Evolutionary conservation across 2,329 filamentous ascomycete species (phyloP), one percentile per base, ranked within the genome.

Genomic region (Achaetomium macrosporum): DNA sequence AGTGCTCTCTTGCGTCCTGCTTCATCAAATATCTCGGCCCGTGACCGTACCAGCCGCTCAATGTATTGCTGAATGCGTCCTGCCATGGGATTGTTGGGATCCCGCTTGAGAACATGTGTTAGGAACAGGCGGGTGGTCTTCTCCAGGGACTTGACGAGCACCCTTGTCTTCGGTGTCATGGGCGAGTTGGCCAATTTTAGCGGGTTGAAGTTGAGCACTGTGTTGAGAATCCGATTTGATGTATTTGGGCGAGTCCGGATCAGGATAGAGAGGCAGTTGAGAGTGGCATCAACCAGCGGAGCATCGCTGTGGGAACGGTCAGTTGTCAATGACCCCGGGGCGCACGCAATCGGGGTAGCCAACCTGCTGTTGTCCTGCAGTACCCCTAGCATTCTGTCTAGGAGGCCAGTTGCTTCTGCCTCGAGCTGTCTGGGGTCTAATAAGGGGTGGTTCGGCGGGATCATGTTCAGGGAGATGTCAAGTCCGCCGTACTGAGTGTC

Each of bases 91-190:
- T 90, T 87, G 51, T 88, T 87, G 2, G 88, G 88, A 61, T 93
- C 90, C 64, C 83, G 81, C 72, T 92, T 92, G 60, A 87, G 76
- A 49, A 96, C 75, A 69, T 96, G 91, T 49, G 91, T 79, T 37
- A 97, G 76, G 43, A 99, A 73, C 60, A 90, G 83, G 63, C 90
- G 82, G 3, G 88, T 88, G 20, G 93, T 99, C 66, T 95, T 90
- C 69, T 96, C 92, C 83, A 99, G 93, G 5, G 92, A 97, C 69
- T 85, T 90, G 56, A 95, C 79, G 62, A 92, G 82, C 55, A 99
- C 86, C 62, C 87, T 90, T 46, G 82, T 80, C 65, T 84, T 89
- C 2, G 89, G 80, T 0, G 87, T 92, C 74, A 95, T 81, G 3
- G 87, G 84, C 2, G 83, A 82, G 63, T 82, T 86, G 52, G 87